phyloP scores from a whole-genome alignment of 805 yeast genomes.

The Zygoascus ofunaensis region DNA sequence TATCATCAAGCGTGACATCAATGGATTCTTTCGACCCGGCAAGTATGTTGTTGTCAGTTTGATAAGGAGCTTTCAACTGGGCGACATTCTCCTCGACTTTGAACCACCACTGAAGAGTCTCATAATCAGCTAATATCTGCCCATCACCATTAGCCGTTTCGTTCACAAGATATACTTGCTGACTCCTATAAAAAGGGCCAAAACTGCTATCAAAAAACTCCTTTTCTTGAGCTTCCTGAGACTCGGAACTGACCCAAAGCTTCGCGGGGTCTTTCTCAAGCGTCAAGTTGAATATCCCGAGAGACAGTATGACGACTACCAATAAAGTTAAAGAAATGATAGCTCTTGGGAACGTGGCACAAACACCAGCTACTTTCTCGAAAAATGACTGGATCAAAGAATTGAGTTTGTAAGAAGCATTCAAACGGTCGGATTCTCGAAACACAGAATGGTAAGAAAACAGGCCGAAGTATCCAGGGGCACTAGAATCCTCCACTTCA shows the following conservation, averaged over 20 bases:
- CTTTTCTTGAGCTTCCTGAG: conserved; percentile 61
- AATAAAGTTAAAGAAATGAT: conserved; percentile 39
- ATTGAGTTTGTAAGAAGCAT: conserved; percentile 39
- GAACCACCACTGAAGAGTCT: conserved; percentile 79
- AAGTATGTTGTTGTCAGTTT: not conserved
- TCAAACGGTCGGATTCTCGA: conserved; percentile 11
- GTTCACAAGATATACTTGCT: conserved; percentile 69
- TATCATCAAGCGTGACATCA: conserved; percentile 41
- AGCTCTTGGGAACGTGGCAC: conserved; percentile 52
- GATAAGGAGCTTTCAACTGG: conserved; percentile 20
- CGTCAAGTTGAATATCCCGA: conserved; percentile 43
- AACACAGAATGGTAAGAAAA: conserved; percentile 1
- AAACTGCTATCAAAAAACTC: conserved; percentile 64
- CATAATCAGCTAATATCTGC: conserved; percentile 53
- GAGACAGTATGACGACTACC: conserved; percentile 39
- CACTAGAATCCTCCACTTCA: conserved; percentile 23
- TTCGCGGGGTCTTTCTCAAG: conserved; percentile 75
- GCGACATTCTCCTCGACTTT: conserved; percentile 55
- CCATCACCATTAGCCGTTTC: conserved; percentile 41
- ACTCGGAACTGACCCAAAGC: conserved; percentile 80
- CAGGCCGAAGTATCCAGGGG: not conserved
- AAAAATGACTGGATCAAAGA: conserved; percentile 40
- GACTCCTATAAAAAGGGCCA: conserved; percentile 87
- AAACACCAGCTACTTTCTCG: conserved; percentile 43
- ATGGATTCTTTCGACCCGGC: not conserved